Evolutionary conservation across 768 basidiomycete species (phyloP), one percentile per base, ranked within the genome.

Genomic region (Pseudohyphozyma bogoriensis): DNA sequence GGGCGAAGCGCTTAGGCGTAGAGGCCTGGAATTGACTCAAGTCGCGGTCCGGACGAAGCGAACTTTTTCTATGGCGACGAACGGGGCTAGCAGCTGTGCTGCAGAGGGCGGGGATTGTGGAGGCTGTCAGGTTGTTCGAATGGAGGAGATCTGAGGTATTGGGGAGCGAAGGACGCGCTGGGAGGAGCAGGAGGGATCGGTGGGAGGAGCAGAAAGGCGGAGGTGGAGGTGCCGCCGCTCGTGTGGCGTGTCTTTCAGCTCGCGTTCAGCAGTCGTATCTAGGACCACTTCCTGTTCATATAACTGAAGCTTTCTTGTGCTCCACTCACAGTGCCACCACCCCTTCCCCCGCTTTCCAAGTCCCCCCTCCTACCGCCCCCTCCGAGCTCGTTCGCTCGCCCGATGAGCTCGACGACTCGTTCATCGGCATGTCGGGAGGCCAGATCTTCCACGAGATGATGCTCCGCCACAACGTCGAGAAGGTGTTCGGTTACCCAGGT

Each of bases 401-500:
- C 33, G 66, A 70, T 33, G 66, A 63, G n/a, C 66, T 73, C 40
- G 89, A 91, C 73, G 80, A 83, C 69, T 85, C 86, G 11, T 97
- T 99, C 71, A 80, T 97, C 57, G 95, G 93, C 51, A 81, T 92
- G 74, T 89, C 89, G 26, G 93, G 93, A 16, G 93, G 93, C 31
- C 82, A 96, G 75, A 96, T 99, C 72, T 95, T 99, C 78, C 91
- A 99, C 74, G 93, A 99, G 76, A 97, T 99, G 93, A 93, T 99
- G 89, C 84, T 92, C 63, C 81, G 93, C 49, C 95, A 99, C 72
- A 83, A 80, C 59, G 92, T 97, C 68, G 95, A 92, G 75, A 89
- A 96, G 70, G 81, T 99, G 49, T 97, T 99, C 70, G 93, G 93
- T 39, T 99, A 97, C 76, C 93, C 93, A 11, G 93, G 93, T 59